These are phyloP conservation scores for Cenchrus purpureus DNA, from an alignment of 176 grass and related monocot genomes.

Conservation along the genomic window DNA sequence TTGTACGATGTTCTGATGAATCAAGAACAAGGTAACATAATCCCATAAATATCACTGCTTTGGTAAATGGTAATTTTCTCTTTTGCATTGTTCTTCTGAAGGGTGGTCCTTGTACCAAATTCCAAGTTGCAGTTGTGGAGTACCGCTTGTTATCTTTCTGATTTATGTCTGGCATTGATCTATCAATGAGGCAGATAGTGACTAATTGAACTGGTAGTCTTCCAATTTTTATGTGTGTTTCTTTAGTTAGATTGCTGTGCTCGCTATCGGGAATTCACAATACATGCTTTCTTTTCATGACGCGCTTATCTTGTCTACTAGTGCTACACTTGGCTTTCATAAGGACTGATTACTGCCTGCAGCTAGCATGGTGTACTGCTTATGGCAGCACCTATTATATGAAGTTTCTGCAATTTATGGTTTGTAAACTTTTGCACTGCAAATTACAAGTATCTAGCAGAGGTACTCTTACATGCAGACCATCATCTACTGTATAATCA, in stretches of 20 bases:
- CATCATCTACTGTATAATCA: slow-evolving; percentile 2
- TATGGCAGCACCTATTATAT: background rate
- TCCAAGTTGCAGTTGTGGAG: background rate
- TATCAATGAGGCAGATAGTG: background rate
- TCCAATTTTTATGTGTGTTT: background rate
- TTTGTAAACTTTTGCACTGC: background rate
- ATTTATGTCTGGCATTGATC: background rate
- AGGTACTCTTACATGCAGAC: background rate
- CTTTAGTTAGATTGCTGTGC: slow-evolving; percentile 7
- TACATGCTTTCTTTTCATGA: background rate
- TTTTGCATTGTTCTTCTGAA: background rate
- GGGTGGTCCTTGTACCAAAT: background rate
- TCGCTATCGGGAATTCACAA: background rate
- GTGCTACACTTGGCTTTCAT: background rate
- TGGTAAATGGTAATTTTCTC: background rate
- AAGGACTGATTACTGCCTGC: background rate
- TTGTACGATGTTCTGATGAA: background rate
- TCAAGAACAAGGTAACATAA: background rate
- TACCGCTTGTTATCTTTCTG: background rate
- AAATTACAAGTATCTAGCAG: background rate
- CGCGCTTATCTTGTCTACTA: background rate
- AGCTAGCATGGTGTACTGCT: background rate
- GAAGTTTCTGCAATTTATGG: background rate
- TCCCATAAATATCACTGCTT: background rate
- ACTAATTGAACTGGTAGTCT: background rate